Evolutionary conservation across 805 yeast genomes (phyloP).

Genomic region (Candida sakaeoensis): DNA sequence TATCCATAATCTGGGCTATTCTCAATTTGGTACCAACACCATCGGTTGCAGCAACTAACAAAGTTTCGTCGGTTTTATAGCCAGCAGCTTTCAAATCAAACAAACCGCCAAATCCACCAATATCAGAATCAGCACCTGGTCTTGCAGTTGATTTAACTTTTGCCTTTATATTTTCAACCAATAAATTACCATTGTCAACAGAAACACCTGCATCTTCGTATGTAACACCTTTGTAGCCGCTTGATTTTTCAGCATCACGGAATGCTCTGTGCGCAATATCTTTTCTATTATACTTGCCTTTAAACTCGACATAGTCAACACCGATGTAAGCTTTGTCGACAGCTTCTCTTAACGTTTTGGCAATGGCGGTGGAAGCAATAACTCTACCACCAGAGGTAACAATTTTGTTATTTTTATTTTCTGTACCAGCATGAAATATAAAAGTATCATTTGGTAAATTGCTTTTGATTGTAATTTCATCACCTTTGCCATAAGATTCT

Average conservation of each 20-base stretch:
- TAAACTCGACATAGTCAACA: constrained; percentile 69
- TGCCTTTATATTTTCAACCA: constrained; percentile 86
- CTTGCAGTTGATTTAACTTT: constrained; percentile 90
- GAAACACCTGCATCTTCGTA: constrained; percentile 97
- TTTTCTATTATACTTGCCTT: constrained; percentile 75
- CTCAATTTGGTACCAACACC: constrained; percentile 98
- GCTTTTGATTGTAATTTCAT: constrained; percentile 59
- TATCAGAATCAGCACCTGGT: constrained; percentile 95
- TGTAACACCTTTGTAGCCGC: constrained; percentile 51
- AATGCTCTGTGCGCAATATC: constrained; percentile 98
- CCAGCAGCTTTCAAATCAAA: constrained; percentile 91
- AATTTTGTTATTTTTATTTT: constrained; percentile 42
- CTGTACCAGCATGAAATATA: constrained; percentile 97
- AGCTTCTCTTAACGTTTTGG: constrained; percentile 69
- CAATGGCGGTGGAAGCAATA: constrained; percentile 88
- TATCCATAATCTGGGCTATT: constrained; percentile 85
- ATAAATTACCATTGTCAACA: constrained; percentile 88
- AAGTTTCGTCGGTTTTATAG: constrained; percentile 69
- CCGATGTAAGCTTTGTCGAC: constrained; percentile 85
- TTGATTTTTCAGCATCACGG: constrained; percentile 40
- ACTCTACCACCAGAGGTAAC: constrained; percentile 96
- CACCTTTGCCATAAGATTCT: constrained; percentile 79
- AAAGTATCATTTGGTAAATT: constrained; percentile 55
- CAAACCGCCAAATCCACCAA: constrained; percentile 98
- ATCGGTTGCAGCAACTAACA: constrained; percentile 95